A percentile compares a stretch with the other conserved stretches of the same genome.
Conservation (phyloP, 2,329 filamentous ascomycete species). For the Penicillium paneum region DNA sequence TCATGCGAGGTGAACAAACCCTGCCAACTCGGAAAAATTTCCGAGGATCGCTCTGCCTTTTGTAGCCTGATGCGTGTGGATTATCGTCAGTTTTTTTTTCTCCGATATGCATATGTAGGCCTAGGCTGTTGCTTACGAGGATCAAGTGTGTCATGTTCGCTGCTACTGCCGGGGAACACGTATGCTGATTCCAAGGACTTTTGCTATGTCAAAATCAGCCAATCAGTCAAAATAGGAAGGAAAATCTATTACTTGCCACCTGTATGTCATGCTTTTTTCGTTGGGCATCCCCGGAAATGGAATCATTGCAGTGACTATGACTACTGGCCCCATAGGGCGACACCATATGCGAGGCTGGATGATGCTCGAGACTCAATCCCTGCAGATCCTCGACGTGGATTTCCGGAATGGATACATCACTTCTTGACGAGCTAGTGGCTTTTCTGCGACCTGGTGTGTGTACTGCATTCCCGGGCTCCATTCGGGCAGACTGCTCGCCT, state of each 20-base stretch:
- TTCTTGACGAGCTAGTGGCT: not conserved
- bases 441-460: not conserved
- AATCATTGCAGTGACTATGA: not conserved
- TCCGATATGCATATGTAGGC: not conserved
- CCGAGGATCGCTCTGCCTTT: slow-evolving; percentile 7
- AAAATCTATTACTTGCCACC: not conserved
- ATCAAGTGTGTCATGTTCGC: slow-evolving; percentile 9
- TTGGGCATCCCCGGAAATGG: not conserved
- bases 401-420: not conserved
- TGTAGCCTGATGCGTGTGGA: slow-evolving; percentile 5
- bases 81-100: not conserved
- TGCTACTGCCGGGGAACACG: not conserved
- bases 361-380: not conserved
- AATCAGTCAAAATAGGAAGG: not conserved
- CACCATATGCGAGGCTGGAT: not conserved
- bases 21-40: slow-evolving; percentile 21
- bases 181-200: slow-evolving; percentile 1
- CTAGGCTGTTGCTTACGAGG: slow-evolving; percentile 8
- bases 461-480: not conserved
- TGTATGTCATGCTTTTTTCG: not conserved
- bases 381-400: not conserved
- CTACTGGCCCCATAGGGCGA: not conserved
- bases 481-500: not conserved
- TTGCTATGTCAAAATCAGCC: not conserved
- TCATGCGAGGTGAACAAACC: slow-evolving; percentile 4